Evolutionary conservation across 2,329 filamentous ascomycete genomes (phyloP).

Genomic region (Ophiosphaerella korrae): DNA sequence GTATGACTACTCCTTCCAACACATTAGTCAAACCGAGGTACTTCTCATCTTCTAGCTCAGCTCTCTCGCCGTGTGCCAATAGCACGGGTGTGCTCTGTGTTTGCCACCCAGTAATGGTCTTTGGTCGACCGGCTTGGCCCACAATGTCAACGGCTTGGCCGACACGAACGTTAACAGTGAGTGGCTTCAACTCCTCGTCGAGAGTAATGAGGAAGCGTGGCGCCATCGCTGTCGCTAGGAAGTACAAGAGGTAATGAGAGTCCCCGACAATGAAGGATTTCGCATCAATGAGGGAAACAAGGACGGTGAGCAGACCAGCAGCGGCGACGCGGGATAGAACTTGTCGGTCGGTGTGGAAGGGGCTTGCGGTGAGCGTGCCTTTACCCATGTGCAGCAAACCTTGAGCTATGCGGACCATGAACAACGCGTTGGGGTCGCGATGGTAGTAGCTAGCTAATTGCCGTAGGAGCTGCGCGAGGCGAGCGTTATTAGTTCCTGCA

Average conservation of each 20-base stretch:
- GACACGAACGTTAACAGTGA: slow-evolving; percentile 94
- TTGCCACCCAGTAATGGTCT: slow-evolving; percentile 99
- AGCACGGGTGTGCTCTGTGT: slow-evolving; percentile 99
- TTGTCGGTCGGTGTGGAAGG: slow-evolving; percentile 99
- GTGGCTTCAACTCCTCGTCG: slow-evolving; percentile 89
- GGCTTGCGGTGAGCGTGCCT: slow-evolving; percentile 91
- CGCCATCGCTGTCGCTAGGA: slow-evolving; percentile 94
- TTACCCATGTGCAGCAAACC: slow-evolving; percentile 99
- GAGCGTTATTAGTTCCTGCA: slow-evolving; percentile 96
- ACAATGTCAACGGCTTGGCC: slow-evolving; percentile 98
- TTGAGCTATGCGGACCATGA: slow-evolving; percentile 99
- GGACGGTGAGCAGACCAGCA: slow-evolving; percentile 84
- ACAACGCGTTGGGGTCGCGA: slow-evolving; percentile 91
- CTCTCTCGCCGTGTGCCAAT: slow-evolving; percentile 90
- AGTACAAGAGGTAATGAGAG: slow-evolving; percentile 94
- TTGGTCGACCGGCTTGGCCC: slow-evolving; percentile 92
- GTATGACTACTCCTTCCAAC: slow-evolving; percentile 91
- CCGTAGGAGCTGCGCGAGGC: slow-evolving; percentile 88
- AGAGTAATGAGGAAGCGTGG: slow-evolving; percentile 95
- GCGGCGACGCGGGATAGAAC: slow-evolving; percentile 91
- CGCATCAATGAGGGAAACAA: slow-evolving; percentile 92
- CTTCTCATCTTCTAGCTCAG: slow-evolving; percentile 96
- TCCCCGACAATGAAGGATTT: slow-evolving; percentile 79
- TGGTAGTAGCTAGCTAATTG: slow-evolving; percentile 99
- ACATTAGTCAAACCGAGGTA: slow-evolving; percentile 91